phyloP scores from a whole-genome alignment of 371 early-diverging fungal species.

The Synchytrium microbalum region DNA sequence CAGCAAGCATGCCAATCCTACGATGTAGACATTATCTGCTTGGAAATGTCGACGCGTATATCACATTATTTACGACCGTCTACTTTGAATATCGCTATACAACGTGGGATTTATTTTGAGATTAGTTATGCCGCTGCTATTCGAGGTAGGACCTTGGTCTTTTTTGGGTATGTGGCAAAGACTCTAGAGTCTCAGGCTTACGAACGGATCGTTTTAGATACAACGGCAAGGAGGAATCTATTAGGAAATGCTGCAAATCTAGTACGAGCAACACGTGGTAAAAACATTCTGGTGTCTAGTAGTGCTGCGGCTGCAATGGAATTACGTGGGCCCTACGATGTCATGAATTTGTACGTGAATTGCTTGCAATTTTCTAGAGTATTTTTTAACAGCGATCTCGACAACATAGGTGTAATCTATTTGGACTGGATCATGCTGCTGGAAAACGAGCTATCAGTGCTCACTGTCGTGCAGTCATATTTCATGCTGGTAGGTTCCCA shows the following conservation, averaged over 20 bases:
- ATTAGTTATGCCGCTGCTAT: conserved; percentile 69
- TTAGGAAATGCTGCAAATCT: conserved; percentile 68
- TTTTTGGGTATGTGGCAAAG: no score
- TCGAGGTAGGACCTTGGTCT: conserved; percentile 37
- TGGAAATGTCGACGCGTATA: conserved; percentile 69
- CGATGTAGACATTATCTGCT: conserved; percentile 81
- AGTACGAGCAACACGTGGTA: conserved; percentile 76
- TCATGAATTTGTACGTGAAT: conserved; percentile 68
- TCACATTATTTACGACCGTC: conserved; percentile 63
- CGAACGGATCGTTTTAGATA: conserved; percentile 41
- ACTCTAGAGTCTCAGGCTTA: no score
- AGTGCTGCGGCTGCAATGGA: conserved; percentile 72
- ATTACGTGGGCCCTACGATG: conserved; percentile 72
- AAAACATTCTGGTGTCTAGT: conserved; percentile 76
- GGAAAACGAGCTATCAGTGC: conserved; percentile 45
- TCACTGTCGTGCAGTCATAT: conserved; percentile 43
- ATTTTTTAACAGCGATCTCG: not conserved
- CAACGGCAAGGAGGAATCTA: conserved; percentile 49
- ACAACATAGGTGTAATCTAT: conserved; percentile 17
- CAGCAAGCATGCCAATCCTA: conserved; percentile 65
- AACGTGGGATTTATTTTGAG: conserved; percentile 79
- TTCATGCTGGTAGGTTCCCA: conserved; percentile 48
- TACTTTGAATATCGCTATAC: conserved; percentile 59
- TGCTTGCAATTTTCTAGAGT: conserved; percentile 5
- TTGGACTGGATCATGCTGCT: conserved; percentile 47